These are phyloP conservation scores for Cytospora piceae DNA, from an alignment of 2,329 filamentous ascomycete species.

Conservation along the genomic window DNA sequence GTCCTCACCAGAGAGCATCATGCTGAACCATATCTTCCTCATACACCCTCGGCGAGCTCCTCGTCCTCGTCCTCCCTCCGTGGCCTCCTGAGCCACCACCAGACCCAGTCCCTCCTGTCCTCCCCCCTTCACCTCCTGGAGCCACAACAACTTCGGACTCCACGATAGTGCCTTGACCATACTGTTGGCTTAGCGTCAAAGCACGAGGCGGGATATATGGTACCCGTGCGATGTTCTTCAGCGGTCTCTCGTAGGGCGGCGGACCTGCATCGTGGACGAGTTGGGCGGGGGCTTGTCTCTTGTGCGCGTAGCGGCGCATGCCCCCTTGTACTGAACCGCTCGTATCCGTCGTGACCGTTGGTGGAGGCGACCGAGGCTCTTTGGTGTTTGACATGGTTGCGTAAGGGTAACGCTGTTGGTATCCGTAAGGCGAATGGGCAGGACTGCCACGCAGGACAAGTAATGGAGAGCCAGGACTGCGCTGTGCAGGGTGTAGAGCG, in stretches of 20 bases:
- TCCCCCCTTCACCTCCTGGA: slow-evolving; percentile 6
- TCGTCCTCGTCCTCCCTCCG: slow-evolving; percentile 18
- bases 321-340: neutral
- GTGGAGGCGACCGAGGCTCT: slow-evolving; percentile 16
- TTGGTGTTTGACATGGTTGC: neutral
- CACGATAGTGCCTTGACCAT: slow-evolving; percentile 18
- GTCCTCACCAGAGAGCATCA: slow-evolving; percentile 25
- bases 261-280: neutral
- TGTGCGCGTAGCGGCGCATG: slow-evolving; percentile 20
- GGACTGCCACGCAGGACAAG: slow-evolving; percentile 6
- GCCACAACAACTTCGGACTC: slow-evolving; percentile 19
- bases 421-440: slow-evolving; percentile 1
- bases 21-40: slow-evolving; percentile 14
- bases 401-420: slow-evolving; percentile 3
- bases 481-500: slow-evolving; percentile 5
- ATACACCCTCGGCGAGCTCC: slow-evolving; percentile 14
- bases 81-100: neutral
- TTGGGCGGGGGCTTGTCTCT: slow-evolving; percentile 16
- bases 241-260: slow-evolving; percentile 24
- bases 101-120: slow-evolving; percentile 9
- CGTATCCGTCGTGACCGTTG: slow-evolving; percentile 8
- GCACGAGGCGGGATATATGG: slow-evolving; percentile 25
- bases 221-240: slow-evolving; percentile 10
- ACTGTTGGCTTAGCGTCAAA: slow-evolving; percentile 22
- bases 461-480: slow-evolving; percentile 8